Conservation (phyloP, 2,329 filamentous ascomycete genomes). For the Tolypocladium album region DNA sequence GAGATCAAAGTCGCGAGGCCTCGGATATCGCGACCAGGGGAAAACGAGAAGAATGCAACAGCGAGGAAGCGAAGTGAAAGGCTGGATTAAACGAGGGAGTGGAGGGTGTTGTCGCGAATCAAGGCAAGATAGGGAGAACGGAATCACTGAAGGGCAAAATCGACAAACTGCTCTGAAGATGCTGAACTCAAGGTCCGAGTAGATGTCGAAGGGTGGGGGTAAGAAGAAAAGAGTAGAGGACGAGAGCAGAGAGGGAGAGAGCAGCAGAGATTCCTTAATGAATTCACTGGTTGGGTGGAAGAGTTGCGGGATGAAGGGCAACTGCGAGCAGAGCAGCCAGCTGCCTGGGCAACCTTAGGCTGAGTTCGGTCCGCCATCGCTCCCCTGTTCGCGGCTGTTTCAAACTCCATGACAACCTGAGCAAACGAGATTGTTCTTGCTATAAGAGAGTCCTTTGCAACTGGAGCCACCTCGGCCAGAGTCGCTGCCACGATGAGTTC, state of each 20-base stretch:
- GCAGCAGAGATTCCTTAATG: not conserved
- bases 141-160: not conserved
- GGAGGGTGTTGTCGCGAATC: not conserved
- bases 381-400: not conserved
- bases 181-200: conserved; percentile 2
- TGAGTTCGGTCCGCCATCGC: not conserved
- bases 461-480: not conserved
- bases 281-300: not conserved
- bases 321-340: conserved; percentile 1
- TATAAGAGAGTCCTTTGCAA: not conserved
- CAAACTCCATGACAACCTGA: not conserved
- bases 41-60: conserved; percentile 1
- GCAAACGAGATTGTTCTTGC: not conserved
- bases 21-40: not conserved
- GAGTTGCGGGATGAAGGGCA: conserved; percentile 1
- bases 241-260: not conserved
- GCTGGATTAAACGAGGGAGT: conserved; percentile 1
- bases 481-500: not conserved
- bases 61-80: not conserved
- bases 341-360: not conserved
- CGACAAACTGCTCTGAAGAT: not conserved
- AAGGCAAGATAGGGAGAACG: conserved; percentile 1
- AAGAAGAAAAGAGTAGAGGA: not conserved
- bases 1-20: not conserved
- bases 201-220: conserved; percentile 1